A percentile compares a stretch with the other conserved stretches of the same genome.
Conservation (phyloP, 768 basidiomycete species). For the Pleurotus salmoneostramineus region DNA sequence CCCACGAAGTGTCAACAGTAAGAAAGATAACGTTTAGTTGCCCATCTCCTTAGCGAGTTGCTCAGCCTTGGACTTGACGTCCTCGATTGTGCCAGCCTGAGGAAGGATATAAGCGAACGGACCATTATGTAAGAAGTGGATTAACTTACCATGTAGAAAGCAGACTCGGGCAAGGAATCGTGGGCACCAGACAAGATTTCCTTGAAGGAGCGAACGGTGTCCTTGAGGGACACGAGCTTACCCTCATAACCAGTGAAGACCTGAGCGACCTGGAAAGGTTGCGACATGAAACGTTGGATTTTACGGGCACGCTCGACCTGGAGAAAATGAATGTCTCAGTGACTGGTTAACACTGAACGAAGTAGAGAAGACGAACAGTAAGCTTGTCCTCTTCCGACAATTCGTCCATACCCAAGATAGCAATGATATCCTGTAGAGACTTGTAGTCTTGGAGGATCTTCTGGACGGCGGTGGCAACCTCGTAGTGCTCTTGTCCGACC, state of each 20-base stretch:
- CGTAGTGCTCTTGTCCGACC: constrained; percentile 92
- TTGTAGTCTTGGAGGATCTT: constrained; percentile 98
- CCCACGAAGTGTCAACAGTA: neutral
- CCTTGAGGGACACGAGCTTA: constrained; percentile 93
- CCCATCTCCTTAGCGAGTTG: constrained; percentile 95
- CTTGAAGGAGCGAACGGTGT: constrained; percentile 95
- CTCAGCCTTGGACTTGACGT: constrained; percentile 96
- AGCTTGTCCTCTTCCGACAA: constrained; percentile 99
- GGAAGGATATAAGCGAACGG: too few relatives aligned
- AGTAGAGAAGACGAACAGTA: constrained; percentile 55
- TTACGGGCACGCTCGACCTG: constrained; percentile 97
- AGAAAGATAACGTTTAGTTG: constrained; percentile 27
- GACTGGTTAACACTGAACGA: neutral
- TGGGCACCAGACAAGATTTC: constrained; percentile 91
- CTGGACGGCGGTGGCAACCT: constrained; percentile 93
- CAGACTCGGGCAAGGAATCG: constrained; percentile 89
- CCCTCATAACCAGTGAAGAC: constrained; percentile 99
- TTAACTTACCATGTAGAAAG: constrained; percentile 97
- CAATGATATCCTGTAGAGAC: constrained; percentile 98
- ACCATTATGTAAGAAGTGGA: too few relatives aligned
- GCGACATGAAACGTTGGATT: constrained; percentile 99
- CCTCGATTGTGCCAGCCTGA: constrained; percentile 89
- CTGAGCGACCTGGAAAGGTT: constrained; percentile 99
- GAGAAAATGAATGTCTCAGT: constrained; percentile 2
- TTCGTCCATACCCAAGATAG: constrained; percentile 99